Percentiles rank a stretch among this genome's conserved stretches.
Evolutionary conservation across 2,329 filamentous ascomycete species (phyloP).

Genomic region (Alternaria longipes): DNA sequence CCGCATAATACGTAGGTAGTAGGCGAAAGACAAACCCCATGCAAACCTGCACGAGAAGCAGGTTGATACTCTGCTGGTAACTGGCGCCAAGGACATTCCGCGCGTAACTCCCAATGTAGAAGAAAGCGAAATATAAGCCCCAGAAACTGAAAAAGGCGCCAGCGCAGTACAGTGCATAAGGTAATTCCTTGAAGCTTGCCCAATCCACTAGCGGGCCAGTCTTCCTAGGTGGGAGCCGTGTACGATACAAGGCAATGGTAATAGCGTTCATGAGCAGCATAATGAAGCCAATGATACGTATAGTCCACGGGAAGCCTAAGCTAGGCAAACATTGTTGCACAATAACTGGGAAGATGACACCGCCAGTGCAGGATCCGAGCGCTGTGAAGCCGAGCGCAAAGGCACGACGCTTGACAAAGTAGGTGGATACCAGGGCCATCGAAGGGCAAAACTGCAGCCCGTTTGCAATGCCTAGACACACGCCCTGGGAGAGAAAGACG

Average conservation of each 20-base stretch:
- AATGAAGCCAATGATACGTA: slow-evolving; percentile 69
- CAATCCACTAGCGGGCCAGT: slow-evolving; percentile 55
- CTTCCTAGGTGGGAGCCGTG: slow-evolving; percentile 53
- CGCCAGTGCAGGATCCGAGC: slow-evolving; percentile 40
- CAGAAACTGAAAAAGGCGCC: slow-evolving; percentile 50
- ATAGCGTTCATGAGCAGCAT: slow-evolving; percentile 57
- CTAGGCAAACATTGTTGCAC: slow-evolving; percentile 42
- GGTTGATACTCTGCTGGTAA: slow-evolving; percentile 60
- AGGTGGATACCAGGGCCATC: slow-evolving; percentile 62
- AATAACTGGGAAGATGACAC: slow-evolving; percentile 45
- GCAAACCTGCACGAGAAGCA: slow-evolving; percentile 63
- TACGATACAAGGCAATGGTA: slow-evolving; percentile 47
- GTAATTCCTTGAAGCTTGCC: slow-evolving; percentile 52
- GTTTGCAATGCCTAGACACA: slow-evolving; percentile 64
- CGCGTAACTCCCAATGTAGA: slow-evolving; percentile 55
- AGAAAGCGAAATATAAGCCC: slow-evolving; percentile 57
- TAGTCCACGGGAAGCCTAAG: slow-evolving; percentile 68
- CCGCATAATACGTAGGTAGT: slow-evolving; percentile 56
- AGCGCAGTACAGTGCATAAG: slow-evolving; percentile 50
- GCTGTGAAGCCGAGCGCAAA: slow-evolving; percentile 44
- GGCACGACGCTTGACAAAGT: slow-evolving; percentile 41
- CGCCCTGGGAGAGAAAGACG: slow-evolving; percentile 59
- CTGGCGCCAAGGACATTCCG: slow-evolving; percentile 58
- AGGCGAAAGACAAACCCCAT: slow-evolving; percentile 61
- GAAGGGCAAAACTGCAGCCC: slow-evolving; percentile 64